Percentiles rank a stretch among this genome's conserved stretches.
These are phyloP conservation scores for Apiotrichum porosum DNA, from an alignment of 1,284 basidiomycete genomes.

Conservation along the genomic window DNA sequence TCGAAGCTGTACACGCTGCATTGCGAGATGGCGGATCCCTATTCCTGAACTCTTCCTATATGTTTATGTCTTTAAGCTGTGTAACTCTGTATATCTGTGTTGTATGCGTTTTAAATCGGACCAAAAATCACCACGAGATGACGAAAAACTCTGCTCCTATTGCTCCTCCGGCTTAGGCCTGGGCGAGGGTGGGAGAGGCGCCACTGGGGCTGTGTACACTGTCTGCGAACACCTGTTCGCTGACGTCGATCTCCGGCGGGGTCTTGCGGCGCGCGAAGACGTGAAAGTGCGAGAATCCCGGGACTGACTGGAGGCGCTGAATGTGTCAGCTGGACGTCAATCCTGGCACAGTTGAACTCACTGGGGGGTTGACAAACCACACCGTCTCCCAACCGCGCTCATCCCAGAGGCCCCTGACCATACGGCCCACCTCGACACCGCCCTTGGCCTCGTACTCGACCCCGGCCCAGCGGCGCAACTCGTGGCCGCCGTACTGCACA, in stretches of 20 bases:
- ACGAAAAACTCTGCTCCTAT: no score
- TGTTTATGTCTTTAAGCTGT: no score
- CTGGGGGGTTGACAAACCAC: constrained; percentile 38
- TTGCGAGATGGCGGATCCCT: no score
- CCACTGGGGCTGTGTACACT: no score
- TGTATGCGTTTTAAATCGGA: no score
- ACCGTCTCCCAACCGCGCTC: constrained; percentile 44
- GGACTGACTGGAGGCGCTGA: constrained; percentile 42
- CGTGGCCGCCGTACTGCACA: constrained; percentile 25
- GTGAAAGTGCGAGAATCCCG: constrained; percentile 46
- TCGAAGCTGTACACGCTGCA: no score
- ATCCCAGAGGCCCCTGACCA: constrained; percentile 46
- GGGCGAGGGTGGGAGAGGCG: no score
- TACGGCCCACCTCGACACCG: constrained; percentile 39
- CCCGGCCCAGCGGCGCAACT: constrained; percentile 35
- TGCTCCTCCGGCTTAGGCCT: no score
- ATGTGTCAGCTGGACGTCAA: background rate
- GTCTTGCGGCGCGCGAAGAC: constrained; percentile 46
- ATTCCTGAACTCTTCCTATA: no score
- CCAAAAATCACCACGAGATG: no score
- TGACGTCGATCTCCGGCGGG: constrained; percentile 39
- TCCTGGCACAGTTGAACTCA: background rate
- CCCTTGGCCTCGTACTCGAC: constrained; percentile 28
- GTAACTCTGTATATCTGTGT: no score
- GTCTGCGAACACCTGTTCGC: background rate